Base-by-base conservation (phyloP, 306 rosid species). In the Acacia melanoxylon region DNA sequence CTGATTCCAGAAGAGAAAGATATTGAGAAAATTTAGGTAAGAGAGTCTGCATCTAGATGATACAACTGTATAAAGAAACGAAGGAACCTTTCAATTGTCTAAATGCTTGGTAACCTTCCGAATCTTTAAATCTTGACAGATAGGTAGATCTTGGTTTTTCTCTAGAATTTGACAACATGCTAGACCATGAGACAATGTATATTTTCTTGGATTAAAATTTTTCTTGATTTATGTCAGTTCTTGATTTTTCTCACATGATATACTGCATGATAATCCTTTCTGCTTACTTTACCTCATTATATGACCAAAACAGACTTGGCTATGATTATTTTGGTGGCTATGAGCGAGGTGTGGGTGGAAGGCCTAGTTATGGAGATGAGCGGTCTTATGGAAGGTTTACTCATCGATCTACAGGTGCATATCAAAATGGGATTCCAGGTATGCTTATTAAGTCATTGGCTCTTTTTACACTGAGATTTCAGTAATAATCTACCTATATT, bases 341-440 rank as follows among this genome's bases (percentile, higher is more conserved):
- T 69, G 98, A 93, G 2, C 88, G 97, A 37, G 98, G 94, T 68
- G 82, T 90, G 88, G 91, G 98, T 49, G 94, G 90, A 76, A 87
- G 97, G 81, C 89, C 78, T 80, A 97, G 91, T 63, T 93, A 88
- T 83, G 85, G 54, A 56, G 98, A 95, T 75, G 98, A 92, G 63
- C 93, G 86, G 83, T 76, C 95, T 77, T 91, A 86, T 87, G 97
- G 99, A 51, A 91, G 97, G 80, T 92, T 87, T 83, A 85, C 76
- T 40, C 92, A 90, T 44, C 98, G 94, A 16, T 81, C 95, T 45
- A 85, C 82, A 5, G 93, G 93, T 25, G 91, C 88, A 51, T 93
- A 85, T 86, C 93, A 88, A 80, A 86, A 89, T 89, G 97, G 96
- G 74, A 85, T 90, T 86, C 80, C 93, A 65, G 90, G 92, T 89